Evolutionary conservation across 202 grass and related monocot species (phyloP).

Genomic region (Zizania palustris): DNA sequence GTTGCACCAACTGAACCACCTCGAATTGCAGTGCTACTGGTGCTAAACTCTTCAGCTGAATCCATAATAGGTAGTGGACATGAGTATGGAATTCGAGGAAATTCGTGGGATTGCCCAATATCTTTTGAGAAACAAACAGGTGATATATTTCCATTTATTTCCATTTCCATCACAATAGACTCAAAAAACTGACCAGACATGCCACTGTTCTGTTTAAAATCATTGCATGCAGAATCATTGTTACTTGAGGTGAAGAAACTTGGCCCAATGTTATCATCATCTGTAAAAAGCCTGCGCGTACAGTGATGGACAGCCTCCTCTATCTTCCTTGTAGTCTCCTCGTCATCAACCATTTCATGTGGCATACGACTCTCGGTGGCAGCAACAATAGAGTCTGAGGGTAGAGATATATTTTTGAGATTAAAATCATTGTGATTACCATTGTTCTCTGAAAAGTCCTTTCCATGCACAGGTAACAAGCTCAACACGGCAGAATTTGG

Average conservation of each 20-base stretch:
- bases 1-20: constrained; percentile 31
- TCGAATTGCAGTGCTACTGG: constrained; percentile 29
- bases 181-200: constrained; percentile 29
- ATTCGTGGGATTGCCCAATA: constrained; percentile 42
- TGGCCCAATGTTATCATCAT: constrained; percentile 42
- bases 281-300: constrained; percentile 52
- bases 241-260: constrained; percentile 41
- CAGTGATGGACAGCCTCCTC: constrained; percentile 49
- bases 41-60: constrained; percentile 41
- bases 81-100: constrained; percentile 61
- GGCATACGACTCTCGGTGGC: constrained; percentile 23
- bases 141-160: constrained; percentile 42
- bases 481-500: constrained; percentile 48
- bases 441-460: constrained; percentile 41
- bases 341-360: constrained; percentile 42
- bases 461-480: constrained; percentile 47
- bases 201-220: constrained; percentile 42
- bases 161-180: constrained; percentile 37
- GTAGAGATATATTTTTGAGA: constrained; percentile 33
- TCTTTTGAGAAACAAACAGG: constrained; percentile 55
- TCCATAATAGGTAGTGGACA: constrained; percentile 69
- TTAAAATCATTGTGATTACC: constrained; percentile 13
- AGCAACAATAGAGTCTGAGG: constrained; percentile 32
- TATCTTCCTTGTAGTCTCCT: constrained; percentile 54
- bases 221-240: constrained; percentile 34